Evolutionary conservation across 1,284 basidiomycete species (phyloP).

Genomic region (Schizopora paradoxa): DNA sequence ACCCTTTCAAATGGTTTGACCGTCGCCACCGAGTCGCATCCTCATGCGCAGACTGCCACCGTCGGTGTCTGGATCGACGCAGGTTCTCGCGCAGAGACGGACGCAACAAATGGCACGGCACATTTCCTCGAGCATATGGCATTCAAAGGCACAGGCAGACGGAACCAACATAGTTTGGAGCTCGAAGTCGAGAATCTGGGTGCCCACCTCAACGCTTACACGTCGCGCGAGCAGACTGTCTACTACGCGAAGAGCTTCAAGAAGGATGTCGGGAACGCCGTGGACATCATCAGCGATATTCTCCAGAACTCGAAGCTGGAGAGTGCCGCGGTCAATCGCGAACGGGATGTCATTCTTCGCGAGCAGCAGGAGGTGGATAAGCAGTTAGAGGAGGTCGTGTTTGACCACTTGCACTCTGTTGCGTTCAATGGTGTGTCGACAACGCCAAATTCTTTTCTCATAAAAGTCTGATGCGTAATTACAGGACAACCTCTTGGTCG

Average conservation of each 20-base stretch:
- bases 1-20: slow-evolving; percentile 90
- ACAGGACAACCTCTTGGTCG: slow-evolving; percentile 89
- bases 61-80: slow-evolving; percentile 99
- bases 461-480: slow-evolving; percentile 9
- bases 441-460: slow-evolving; percentile 24
- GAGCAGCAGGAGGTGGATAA: slow-evolving; percentile 99
- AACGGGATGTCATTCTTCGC: slow-evolving; percentile 94
- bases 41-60: slow-evolving; percentile 95
- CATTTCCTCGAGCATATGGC: slow-evolving; percentile 99
- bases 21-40: slow-evolving; percentile 88
- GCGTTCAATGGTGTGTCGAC: slow-evolving; percentile 93
- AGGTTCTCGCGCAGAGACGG: slow-evolving; percentile 93
- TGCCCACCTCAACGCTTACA: slow-evolving; percentile 98
- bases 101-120: slow-evolving; percentile 91
- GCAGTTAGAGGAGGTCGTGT: slow-evolving; percentile 97
- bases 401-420: slow-evolving; percentile 95
- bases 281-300: slow-evolving; percentile 98
- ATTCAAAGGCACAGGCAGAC: slow-evolving; percentile 89
- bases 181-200: slow-evolving; percentile 98
- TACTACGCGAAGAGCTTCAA: slow-evolving; percentile 99
- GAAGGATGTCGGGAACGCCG: slow-evolving; percentile 87
- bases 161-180: slow-evolving; percentile 90
- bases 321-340: slow-evolving; percentile 83
- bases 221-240: slow-evolving; percentile 97
- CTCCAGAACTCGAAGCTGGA: slow-evolving; percentile 98